phyloP scores from a whole-genome alignment of 2,329 filamentous ascomycete genomes.

The Capronia coronata region DNA sequence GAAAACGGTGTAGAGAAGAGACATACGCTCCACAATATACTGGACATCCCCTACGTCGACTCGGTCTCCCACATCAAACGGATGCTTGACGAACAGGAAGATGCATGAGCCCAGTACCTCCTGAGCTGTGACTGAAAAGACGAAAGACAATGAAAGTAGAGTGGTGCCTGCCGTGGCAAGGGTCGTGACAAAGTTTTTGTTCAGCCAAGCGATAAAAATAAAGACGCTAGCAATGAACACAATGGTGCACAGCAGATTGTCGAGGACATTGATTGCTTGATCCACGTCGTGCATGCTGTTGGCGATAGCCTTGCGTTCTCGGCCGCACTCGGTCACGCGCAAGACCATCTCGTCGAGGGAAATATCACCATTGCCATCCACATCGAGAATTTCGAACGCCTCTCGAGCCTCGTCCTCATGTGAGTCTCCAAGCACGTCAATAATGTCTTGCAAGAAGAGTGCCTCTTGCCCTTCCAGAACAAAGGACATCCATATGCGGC shows the following conservation, averaged over 20 bases:
- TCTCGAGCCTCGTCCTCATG: constrained; percentile 76
- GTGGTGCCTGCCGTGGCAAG: constrained; percentile 86
- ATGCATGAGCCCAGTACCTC: constrained; percentile 98
- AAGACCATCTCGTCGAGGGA: constrained; percentile 92
- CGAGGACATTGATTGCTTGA: constrained; percentile 84
- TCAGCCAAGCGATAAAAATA: constrained; percentile 86
- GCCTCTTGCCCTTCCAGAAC: constrained; percentile 81
- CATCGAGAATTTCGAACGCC: constrained; percentile 72
- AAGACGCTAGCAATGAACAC: constrained; percentile 75
- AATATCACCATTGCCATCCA: constrained; percentile 87
- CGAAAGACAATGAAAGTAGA: constrained; percentile 89
- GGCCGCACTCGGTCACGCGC: constrained; percentile 74
- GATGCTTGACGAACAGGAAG: constrained; percentile 97
- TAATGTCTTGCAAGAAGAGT: constrained; percentile 71
- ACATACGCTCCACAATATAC: constrained; percentile 87
- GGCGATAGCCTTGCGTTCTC: constrained; percentile 78
- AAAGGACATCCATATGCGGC: constrained; percentile 96
- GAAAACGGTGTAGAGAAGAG: constrained; percentile 87
- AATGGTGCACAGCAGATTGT: constrained; percentile 74
- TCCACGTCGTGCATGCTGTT: constrained; percentile 97
- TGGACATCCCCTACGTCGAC: constrained; percentile 67
- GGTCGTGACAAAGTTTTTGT: constrained; percentile 75
- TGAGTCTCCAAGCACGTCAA: constrained; percentile 74
- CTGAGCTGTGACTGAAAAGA: constrained; percentile 85
- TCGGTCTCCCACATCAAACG: constrained; percentile 90